A percentile compares a stretch with the other conserved stretches of the same genome.
Evolutionary conservation across 2,329 filamentous ascomycete species (phyloP).

Genomic region (Fusarium coffeatum): DNA sequence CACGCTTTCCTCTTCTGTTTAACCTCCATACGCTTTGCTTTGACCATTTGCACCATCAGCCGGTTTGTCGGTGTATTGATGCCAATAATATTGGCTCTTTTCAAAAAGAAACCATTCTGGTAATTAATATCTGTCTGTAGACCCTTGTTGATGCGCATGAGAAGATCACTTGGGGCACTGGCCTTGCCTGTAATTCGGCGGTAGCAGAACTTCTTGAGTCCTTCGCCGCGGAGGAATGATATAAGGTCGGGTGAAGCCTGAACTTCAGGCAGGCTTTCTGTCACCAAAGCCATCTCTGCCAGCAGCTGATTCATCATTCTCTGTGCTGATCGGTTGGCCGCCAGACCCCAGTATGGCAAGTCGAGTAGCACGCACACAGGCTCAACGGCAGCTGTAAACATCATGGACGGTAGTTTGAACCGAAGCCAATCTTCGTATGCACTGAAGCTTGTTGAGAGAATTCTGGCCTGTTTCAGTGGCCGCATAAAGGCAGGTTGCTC

Average conservation of each 20-base stretch:
- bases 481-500: conserved; percentile 40
- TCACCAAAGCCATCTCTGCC: conserved; percentile 77
- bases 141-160: conserved; percentile 71
- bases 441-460: conserved; percentile 41
- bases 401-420: conserved; percentile 81
- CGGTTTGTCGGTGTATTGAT: conserved; percentile 79
- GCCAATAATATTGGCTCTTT: conserved; percentile 76
- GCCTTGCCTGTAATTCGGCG: conserved; percentile 57
- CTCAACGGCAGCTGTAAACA: conserved; percentile 81
- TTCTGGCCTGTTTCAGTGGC: conserved; percentile 32
- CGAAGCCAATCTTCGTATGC: conserved; percentile 66
- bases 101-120: conserved; percentile 88
- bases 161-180: conserved; percentile 70
- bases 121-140: conserved; percentile 81
- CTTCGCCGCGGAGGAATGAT: conserved; percentile 66
- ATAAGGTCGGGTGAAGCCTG: conserved; percentile 68
- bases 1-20: conserved; percentile 48
- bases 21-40: conserved; percentile 68
- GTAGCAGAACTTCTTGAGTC: conserved; percentile 70
- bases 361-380: conserved; percentile 84
- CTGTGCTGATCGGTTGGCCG: conserved; percentile 73
- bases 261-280: conserved; percentile 80
- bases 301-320: conserved; percentile 77
- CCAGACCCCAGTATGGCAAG: conserved; percentile 76
- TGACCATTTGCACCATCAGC: conserved; percentile 77